Evolutionary conservation across 2,329 filamentous ascomycete species (phyloP).

Genomic region (Orbilia brochopaga): DNA sequence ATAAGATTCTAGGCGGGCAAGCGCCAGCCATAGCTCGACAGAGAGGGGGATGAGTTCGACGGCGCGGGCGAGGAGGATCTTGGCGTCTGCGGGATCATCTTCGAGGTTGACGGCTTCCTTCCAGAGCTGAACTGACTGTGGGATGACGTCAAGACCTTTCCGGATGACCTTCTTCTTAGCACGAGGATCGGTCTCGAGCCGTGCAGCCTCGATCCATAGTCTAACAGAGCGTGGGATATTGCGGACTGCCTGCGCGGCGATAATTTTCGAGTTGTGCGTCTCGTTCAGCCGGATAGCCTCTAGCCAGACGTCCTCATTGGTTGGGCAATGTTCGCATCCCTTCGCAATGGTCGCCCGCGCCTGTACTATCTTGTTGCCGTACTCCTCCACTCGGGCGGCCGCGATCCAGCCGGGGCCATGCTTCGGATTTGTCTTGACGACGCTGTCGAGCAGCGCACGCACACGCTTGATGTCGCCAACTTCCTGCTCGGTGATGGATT

Average conservation of each 20-base stretch:
- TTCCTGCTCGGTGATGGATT: slow-evolving; percentile 72
- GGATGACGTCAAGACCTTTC: slow-evolving; percentile 88
- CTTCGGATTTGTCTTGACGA: slow-evolving; percentile 94
- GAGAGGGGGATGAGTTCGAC: slow-evolving; percentile 93
- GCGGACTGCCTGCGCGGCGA: slow-evolving; percentile 90
- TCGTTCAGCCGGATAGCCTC: slow-evolving; percentile 95
- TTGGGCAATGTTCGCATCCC: slow-evolving; percentile 88
- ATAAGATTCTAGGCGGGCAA: slow-evolving; percentile 85
- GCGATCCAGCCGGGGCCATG: slow-evolving; percentile 97
- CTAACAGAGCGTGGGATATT: slow-evolving; percentile 86
- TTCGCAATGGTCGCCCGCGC: slow-evolving; percentile 86
- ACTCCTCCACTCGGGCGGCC: slow-evolving; percentile 86
- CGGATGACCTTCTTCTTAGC: slow-evolving; percentile 92
- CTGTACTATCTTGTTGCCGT: slow-evolving; percentile 87
- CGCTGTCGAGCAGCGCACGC: slow-evolving; percentile 88
- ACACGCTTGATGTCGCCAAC: slow-evolving; percentile 96
- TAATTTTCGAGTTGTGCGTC: slow-evolving; percentile 90
- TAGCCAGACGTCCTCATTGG: slow-evolving; percentile 93
- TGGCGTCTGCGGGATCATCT: slow-evolving; percentile 85
- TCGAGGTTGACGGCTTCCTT: slow-evolving; percentile 96
- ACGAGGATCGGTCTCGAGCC: slow-evolving; percentile 78
- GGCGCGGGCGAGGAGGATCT: slow-evolving; percentile 87
- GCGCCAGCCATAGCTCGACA: slow-evolving; percentile 91
- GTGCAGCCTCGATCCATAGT: slow-evolving; percentile 95
- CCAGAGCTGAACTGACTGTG: slow-evolving; percentile 95